phyloP scores from a whole-genome alignment of 179 eudicot species.

The Beta corolliflora region DNA sequence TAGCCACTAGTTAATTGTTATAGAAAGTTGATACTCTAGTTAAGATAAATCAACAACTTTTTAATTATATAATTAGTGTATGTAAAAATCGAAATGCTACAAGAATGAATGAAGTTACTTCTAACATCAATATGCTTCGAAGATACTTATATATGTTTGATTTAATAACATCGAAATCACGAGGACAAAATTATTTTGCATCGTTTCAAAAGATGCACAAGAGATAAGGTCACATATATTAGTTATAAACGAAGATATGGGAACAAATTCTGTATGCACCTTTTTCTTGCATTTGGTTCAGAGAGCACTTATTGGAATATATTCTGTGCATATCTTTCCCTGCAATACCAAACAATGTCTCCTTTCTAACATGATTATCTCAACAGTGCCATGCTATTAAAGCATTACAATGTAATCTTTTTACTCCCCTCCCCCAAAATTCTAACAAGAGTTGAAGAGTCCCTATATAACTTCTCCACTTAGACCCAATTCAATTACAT shows the following conservation, averaged over 20 bases:
- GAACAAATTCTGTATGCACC: slow-evolving; percentile 3
- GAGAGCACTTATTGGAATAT: neutral
- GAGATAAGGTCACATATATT: neutral
- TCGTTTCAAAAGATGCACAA: neutral
- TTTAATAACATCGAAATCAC: neutral
- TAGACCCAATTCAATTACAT: too few species aligned
- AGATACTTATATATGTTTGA: neutral
- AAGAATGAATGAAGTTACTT: too few species aligned
- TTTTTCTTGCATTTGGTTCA: neutral
- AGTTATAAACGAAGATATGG: slow-evolving; percentile 13
- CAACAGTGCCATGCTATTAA: neutral
- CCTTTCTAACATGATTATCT: slow-evolving; percentile 8
- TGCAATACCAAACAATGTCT: slow-evolving; percentile 3
- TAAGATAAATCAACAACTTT: too few species aligned
- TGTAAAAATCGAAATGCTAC: too few species aligned
- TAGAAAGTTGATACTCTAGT: too few species aligned
- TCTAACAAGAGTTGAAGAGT: too few species aligned
- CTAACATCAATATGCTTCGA: neutral
- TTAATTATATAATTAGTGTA: too few species aligned
- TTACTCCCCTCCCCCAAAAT: too few species aligned
- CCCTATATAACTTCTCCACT: too few species aligned
- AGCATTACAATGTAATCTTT: neutral
- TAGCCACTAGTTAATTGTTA: too few species aligned
- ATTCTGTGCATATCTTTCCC: slow-evolving; percentile 10
- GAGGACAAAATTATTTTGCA: neutral